A percentile compares a stretch with the other conserved stretches of the same genome.
These are phyloP conservation scores for Nectriaceae sp. DNA, from an alignment of 2,329 filamentous ascomycete species.

Conservation along the genomic window DNA sequence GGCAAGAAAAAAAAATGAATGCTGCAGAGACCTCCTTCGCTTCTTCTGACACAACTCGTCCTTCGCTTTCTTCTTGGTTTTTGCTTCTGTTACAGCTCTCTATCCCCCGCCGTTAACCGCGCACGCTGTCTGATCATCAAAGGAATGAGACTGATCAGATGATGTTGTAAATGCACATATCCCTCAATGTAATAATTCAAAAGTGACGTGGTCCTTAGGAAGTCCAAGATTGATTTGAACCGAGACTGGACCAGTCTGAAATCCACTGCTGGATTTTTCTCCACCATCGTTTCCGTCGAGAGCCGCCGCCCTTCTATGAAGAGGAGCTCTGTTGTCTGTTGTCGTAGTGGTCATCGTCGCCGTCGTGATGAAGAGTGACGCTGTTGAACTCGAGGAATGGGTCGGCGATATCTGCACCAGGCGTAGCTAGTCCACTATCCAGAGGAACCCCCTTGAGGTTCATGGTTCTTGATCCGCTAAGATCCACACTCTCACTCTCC, in stretches of 20 bases:
- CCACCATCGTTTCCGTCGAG: background rate
- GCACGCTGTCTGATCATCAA: constrained; percentile 5
- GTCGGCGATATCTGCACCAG: constrained; percentile 78
- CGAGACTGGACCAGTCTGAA: too few species aligned
- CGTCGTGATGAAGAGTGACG: constrained; percentile 95
- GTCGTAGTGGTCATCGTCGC: constrained; percentile 60
- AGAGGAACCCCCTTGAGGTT: constrained; percentile 76
- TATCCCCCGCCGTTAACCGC: too few species aligned
- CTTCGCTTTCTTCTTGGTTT: background rate
- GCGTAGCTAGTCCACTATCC: constrained; percentile 83
- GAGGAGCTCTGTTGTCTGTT: background rate
- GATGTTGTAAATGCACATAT: constrained; percentile 25
- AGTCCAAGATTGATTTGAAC: too few species aligned
- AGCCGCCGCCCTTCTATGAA: background rate
- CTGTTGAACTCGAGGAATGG: constrained; percentile 99
- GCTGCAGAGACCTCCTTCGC: constrained; percentile 2
- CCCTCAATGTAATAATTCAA: constrained; percentile 24
- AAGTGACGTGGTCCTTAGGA: constrained; percentile 18
- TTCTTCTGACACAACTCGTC: background rate
- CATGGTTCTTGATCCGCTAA: constrained; percentile 60
- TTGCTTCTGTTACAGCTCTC: background rate
- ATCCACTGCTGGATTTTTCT: too few species aligned
- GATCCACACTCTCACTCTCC: constrained; percentile 93
- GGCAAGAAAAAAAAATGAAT: constrained; percentile 22
- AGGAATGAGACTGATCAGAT: constrained; percentile 24